phyloP scores from a whole-genome alignment of 2,329 filamentous ascomycete genomes.

The Neofusicoccum umdonicola region DNA sequence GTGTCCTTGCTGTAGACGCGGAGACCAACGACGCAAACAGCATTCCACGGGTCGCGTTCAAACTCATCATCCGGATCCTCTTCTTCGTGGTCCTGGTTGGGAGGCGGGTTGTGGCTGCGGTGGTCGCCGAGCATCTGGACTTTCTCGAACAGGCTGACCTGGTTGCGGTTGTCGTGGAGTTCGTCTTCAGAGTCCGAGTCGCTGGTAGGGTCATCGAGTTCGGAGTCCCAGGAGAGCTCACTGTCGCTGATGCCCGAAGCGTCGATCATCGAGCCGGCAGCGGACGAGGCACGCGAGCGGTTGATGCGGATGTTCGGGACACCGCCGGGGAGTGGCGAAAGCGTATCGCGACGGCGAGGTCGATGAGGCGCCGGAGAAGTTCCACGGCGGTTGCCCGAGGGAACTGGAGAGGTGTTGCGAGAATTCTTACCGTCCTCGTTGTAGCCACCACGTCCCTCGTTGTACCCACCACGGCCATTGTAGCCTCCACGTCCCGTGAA shows the following conservation, averaged over 20 bases:
- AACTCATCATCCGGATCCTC: slow-evolving; percentile 44
- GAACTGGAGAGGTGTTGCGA: slow-evolving; percentile 26
- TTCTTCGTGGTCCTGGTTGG: slow-evolving; percentile 20
- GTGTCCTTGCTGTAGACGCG: slow-evolving; percentile 56
- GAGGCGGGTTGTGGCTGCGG: background rate
- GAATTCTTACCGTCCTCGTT: slow-evolving; percentile 30
- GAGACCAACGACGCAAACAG: slow-evolving; percentile 59
- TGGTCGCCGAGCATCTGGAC: background rate
- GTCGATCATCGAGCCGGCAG: slow-evolving; percentile 28
- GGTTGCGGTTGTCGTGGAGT: background rate
- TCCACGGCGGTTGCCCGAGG: slow-evolving; percentile 25
- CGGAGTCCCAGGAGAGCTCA: slow-evolving; percentile 40
- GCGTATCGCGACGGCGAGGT: slow-evolving; percentile 34
- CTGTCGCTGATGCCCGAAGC: slow-evolving; percentile 30
- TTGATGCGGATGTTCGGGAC: slow-evolving; percentile 35
- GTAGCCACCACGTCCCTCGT: slow-evolving; percentile 33
- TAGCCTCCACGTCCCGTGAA: slow-evolving; percentile 30
- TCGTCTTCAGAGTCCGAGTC: slow-evolving; percentile 18
- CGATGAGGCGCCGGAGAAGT: slow-evolving; percentile 24
- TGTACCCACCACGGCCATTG: slow-evolving; percentile 31
- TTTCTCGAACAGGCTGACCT: background rate
- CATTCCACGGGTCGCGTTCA: slow-evolving; percentile 58
- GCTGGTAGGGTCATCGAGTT: slow-evolving; percentile 37
- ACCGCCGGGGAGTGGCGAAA: slow-evolving; percentile 36
- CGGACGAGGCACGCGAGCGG: slow-evolving; percentile 21